Evolutionary conservation across 2,329 filamentous ascomycete genomes (phyloP), one percentile per base, ranked within the genome.

Genomic region (Verticillium zaregamsianum): DNA sequence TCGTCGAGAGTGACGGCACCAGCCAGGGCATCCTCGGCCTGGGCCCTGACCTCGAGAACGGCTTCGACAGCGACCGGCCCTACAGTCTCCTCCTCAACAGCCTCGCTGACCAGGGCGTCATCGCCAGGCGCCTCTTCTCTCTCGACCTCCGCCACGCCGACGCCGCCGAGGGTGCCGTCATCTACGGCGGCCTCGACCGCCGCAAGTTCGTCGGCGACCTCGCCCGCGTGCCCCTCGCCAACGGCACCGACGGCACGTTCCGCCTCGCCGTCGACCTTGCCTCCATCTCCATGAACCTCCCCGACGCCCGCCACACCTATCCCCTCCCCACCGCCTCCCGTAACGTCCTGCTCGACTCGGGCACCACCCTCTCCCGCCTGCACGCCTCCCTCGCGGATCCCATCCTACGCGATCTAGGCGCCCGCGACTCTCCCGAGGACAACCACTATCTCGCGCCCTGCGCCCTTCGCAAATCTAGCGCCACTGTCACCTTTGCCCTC

Each of bases 21-120:
- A 76, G 80, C 20, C 77, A 81, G 63, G 82, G 82, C 28, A 84
- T 85, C 61, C 70, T 85, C 52, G 82, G 82, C 9, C 75, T 85
- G 3, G 81, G 77, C 0, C 80, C 79, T 1, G 74, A 79, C 59
- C 68, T 75, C 45, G 62, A 70, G 5, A 65, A 75, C 68, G 72
- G 85, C 57, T 71, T 80, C 71, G 68, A 68, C 14, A 64, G 67
- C 52, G 58, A 57, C 40, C 59, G 68, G 52, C 75, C 76, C 2
- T 89, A 89, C 62, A 81, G 81, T 2, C 78, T 85, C 28, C 76
- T 89, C 23, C 73, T 85, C 55, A 82, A 81, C 66, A 80, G 74
- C 25, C 76, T 85, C 69, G 74, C 75, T 1, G 67, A 72, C 0
- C 78, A 84, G 65, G 78, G 78, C 17, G 67, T 81, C 37, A 84